Evolutionary conservation across 176 grass and related monocot species (phyloP), one percentile per base, ranked within the genome.

Genomic region (Avena atlantica): DNA sequence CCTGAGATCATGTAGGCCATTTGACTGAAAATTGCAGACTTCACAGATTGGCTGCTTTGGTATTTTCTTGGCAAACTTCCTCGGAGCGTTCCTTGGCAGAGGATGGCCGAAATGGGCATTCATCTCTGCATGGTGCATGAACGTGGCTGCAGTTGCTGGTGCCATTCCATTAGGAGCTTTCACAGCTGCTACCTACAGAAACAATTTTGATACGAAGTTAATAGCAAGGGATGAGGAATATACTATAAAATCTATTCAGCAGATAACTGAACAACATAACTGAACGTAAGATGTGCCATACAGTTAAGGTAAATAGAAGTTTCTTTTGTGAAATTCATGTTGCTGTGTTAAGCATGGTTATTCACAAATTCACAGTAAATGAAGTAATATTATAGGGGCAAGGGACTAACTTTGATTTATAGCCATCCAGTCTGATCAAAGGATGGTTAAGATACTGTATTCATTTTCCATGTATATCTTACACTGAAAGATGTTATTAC

Each of bases 61-160:
- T 42, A 6, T 75, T 74, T 84, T 81, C 80, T 87, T 87, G 16
- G 52, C 74, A 23, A 65, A 52, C 74, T 86, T 86, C 70, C 81
- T 88, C 1, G 45, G 20, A 84, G 37, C 45, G 21, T 83, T 89
- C 59, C 68, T 88, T 23, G 55, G 76, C 55, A 64, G 21, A 78
- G 86, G 86, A 87, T 87, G 70, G 31, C 76, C 29, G 2, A 81
- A 88, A 52, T 81, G 84, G 20, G 74, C 75, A 67, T 87, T 91
- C 86, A 80, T 78, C 51, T 87, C 80, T 17, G 66, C 69, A 63
- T 79, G 70, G 31, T 88, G 48, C 74, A 79, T 74, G 71, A 19
- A 20, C 20, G 55, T 53, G 70, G 66, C 42, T 60, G 81, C 57
- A 87, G n/a, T 49, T 67, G 74, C 24, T 49, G 70, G 74, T 84